A percentile compares a stretch with the other conserved stretches of the same genome.
Conservation (phyloP, 108 stramenopile species). For the Asterionellopsis glacialis region DNA sequence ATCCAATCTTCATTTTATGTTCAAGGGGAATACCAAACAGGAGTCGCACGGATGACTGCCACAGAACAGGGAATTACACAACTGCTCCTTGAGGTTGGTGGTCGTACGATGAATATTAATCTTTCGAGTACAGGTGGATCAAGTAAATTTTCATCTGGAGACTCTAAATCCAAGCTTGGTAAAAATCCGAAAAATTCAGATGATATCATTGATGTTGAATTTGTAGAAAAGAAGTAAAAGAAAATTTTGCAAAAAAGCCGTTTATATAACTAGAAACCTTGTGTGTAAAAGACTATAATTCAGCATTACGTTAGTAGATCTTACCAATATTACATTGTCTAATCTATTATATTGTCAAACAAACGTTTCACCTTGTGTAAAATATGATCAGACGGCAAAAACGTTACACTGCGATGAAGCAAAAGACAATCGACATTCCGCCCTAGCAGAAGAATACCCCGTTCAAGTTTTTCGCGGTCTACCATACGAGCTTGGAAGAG, state of each 20-base stretch:
- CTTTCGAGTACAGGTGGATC: constrained; percentile 14
- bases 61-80: constrained; percentile 43
- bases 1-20: constrained; percentile 55
- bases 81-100: constrained; percentile 45
- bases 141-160: constrained; percentile 1
- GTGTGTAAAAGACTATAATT: too few species aligned
- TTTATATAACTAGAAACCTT: too few species aligned
- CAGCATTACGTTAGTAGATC: background rate
- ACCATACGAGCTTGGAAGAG: constrained; percentile 66
- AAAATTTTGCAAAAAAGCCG: constrained; percentile 1
- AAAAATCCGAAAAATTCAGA: constrained; percentile 21
- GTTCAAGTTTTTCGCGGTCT: constrained; percentile 73
- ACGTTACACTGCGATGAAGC: constrained; percentile 11
- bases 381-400: constrained; percentile 23
- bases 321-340: background rate
- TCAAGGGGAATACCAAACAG: constrained; percentile 31
- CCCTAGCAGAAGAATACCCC: constrained; percentile 55
- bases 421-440: constrained; percentile 79
- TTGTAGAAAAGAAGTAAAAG: constrained; percentile 59
- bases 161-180: constrained; percentile 1
- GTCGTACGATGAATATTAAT: constrained; percentile 30
- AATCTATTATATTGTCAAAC: constrained; percentile 13
- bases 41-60: constrained; percentile 46
- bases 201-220: constrained; percentile 72
- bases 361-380: constrained; percentile 12